A percentile compares a stretch with the other conserved stretches of the same genome.
These are phyloP conservation scores for Clarireedia monteithiana DNA, from an alignment of 2,329 filamentous ascomycete genomes.

Conservation along the genomic window DNA sequence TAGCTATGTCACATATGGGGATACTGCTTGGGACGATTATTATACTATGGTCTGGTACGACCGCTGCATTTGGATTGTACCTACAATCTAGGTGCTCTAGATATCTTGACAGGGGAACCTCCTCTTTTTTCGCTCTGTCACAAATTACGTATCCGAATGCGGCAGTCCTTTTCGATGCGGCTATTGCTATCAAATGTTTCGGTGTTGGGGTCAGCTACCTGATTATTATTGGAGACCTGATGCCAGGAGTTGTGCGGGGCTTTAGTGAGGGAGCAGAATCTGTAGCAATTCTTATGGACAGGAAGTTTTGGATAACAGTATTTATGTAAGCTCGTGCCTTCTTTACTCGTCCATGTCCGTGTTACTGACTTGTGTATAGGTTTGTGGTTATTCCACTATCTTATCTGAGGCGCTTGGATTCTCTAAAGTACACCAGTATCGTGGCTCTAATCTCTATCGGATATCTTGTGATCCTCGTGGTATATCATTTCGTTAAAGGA, in stretches of 20 bases:
- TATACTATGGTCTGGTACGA: slow-evolving; percentile 85
- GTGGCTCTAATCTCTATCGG: slow-evolving; percentile 87
- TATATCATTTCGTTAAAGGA: slow-evolving; percentile 78
- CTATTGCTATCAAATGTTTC: slow-evolving; percentile 97
- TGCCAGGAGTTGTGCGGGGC: slow-evolving; percentile 86
- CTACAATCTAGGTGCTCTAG: slow-evolving; percentile 87
- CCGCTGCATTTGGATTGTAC: slow-evolving; percentile 87
- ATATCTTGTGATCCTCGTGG: slow-evolving; percentile 85
- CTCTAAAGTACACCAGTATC: slow-evolving; percentile 93
- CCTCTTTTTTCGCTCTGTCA: slow-evolving; percentile 94
- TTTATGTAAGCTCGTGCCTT: slow-evolving; percentile 61
- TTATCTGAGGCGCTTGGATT: slow-evolving; percentile 85
- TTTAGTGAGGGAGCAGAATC: slow-evolving; percentile 59
- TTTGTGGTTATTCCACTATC: slow-evolving; percentile 89
- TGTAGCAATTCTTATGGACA: slow-evolving; percentile 71
- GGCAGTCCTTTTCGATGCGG: slow-evolving; percentile 88
- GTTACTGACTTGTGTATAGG: slow-evolving; percentile 36
- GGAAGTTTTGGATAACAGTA: slow-evolving; percentile 94
- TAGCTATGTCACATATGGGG: slow-evolving; percentile 91
- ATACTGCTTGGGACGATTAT: slow-evolving; percentile 76
- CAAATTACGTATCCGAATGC: slow-evolving; percentile 96
- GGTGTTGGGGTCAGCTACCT: slow-evolving; percentile 95
- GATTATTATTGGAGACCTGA: slow-evolving; percentile 96
- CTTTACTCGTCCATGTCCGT: background rate
- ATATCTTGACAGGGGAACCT: slow-evolving; percentile 81